These are phyloP conservation scores for Talaromyces amestolkiae DNA, from an alignment of 2,329 filamentous ascomycete genomes.

Conservation along the genomic window DNA sequence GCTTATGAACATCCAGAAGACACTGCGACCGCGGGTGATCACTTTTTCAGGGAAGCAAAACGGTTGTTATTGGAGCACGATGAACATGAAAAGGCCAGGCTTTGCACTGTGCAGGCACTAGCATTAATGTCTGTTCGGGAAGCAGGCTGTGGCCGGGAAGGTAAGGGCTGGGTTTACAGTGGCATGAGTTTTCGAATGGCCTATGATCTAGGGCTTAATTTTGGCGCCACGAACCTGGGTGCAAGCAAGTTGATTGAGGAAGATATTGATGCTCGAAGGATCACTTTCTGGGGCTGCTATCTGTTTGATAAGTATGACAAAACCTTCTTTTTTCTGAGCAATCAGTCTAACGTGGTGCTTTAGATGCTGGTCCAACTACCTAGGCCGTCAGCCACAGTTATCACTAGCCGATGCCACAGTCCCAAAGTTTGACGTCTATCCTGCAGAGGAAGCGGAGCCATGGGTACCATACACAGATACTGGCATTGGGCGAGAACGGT, in stretches of 20 bases:
- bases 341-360: constrained; percentile 11
- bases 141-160: constrained; percentile 88
- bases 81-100: constrained; percentile 82
- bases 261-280: constrained; percentile 81
- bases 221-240: constrained; percentile 69
- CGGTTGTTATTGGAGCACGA: constrained; percentile 85
- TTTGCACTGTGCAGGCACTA: constrained; percentile 89
- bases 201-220: constrained; percentile 85
- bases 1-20: constrained; percentile 71
- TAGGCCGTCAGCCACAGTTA: constrained; percentile 85
- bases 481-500: constrained; percentile 68
- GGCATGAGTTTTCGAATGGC: constrained; percentile 99
- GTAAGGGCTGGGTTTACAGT: constrained; percentile 96
- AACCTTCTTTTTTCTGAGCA: neutral
- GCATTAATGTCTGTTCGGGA: constrained; percentile 95
- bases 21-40: constrained; percentile 83
- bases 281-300: constrained; percentile 98
- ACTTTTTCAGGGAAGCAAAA: constrained; percentile 94
- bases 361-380: constrained; percentile 92
- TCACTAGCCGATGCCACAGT: constrained; percentile 76
- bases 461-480: constrained; percentile 90
- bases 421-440: constrained; percentile 87
- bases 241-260: constrained; percentile 67
- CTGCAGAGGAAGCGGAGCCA: constrained; percentile 75
- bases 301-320: constrained; percentile 78